These are phyloP conservation scores for Rhizoctonia solani DNA, from an alignment of 1,284 basidiomycete genomes.

Conservation along the genomic window DNA sequence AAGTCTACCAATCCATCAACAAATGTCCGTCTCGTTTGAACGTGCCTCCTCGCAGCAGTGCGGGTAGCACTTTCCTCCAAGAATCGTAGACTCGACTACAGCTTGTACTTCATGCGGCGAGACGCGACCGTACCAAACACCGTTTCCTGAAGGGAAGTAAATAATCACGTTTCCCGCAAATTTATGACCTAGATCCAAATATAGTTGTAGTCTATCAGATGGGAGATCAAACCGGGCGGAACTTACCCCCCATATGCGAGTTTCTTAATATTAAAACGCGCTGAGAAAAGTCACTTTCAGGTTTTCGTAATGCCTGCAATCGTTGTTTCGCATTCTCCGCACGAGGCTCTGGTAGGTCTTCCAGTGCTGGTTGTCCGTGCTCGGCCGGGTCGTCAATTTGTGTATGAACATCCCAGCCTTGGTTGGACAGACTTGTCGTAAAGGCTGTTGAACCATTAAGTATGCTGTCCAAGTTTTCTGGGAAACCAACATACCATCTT, in stretches of 20 bases:
- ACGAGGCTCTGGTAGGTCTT: slow-evolving; percentile 45
- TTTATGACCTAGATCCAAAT: slow-evolving; percentile 63
- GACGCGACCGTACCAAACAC: slow-evolving; percentile 93
- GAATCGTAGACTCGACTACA: slow-evolving; percentile 85
- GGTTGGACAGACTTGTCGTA: slow-evolving; percentile 59
- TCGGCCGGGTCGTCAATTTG: slow-evolving; percentile 69
- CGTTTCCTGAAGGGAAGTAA: slow-evolving; percentile 80
- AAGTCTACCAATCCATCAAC: slow-evolving; percentile 70
- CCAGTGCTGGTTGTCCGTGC: slow-evolving; percentile 49
- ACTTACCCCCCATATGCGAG: slow-evolving; percentile 76
- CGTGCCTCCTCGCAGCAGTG: slow-evolving; percentile 80
- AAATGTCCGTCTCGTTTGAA: slow-evolving; percentile 64
- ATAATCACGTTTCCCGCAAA: slow-evolving; percentile 92
- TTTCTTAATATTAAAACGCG: slow-evolving; percentile 78
- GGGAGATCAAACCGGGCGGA: no score
- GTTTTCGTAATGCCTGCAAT: slow-evolving; percentile 48
- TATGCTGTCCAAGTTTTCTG: slow-evolving; percentile 29
- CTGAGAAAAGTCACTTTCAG: slow-evolving; percentile 49
- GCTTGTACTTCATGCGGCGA: slow-evolving; percentile 84
- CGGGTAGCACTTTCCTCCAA: slow-evolving; percentile 81
- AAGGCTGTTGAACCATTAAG: slow-evolving; percentile 55
- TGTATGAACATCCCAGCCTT: slow-evolving; percentile 76
- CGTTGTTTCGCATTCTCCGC: slow-evolving; percentile 54
- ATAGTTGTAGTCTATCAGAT: not conserved
- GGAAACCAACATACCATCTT: slow-evolving; percentile 56